Percentiles rank a stretch among this genome's conserved stretches.
Conservation (phyloP, 164 flowering plant species). For the Vitis vinifera region ASM3070453v1 NC_081821.1:4212501-4213000, state of each 20-base stretch:
- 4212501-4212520: conserved; percentile 99
- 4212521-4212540: conserved; percentile 97
- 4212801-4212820: neutral
- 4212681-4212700: neutral
- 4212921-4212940: conserved; percentile 89
- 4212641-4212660: too few species aligned
- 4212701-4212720: neutral
- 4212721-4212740: neutral
- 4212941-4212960: conserved; percentile 94
- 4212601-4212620: too few species aligned
- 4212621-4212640: too few species aligned
- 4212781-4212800: neutral
- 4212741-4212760: neutral
- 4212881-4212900: conserved; percentile 99
- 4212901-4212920: conserved; percentile 94
- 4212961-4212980: conserved; percentile 98
- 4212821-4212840: conserved; percentile 82
- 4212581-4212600: neutral
- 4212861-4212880: conserved; percentile 94
- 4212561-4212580: neutral
- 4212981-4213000: conserved; percentile 86
- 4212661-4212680: too few species aligned
- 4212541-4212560: conserved; percentile 98
- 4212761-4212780: neutral
- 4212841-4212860: conserved; percentile 89